Conservation (phyloP, 2,329 filamentous ascomycete species). For the Nemania sp. region DNA sequence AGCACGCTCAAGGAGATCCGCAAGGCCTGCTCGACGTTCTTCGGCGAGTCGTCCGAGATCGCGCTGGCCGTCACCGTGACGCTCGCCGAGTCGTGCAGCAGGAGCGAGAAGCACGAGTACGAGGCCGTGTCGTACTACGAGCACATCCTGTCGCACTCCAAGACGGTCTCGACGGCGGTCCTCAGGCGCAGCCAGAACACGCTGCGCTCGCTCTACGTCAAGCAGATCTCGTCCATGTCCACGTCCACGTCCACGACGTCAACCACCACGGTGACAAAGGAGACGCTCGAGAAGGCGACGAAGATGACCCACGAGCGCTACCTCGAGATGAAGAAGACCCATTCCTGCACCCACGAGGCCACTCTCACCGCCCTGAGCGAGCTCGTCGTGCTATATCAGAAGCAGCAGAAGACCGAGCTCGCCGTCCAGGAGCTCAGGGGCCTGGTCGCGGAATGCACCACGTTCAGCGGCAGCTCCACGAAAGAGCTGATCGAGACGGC, state of each 20-base stretch:
- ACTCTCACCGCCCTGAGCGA: conserved; percentile 22
- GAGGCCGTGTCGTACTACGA: conserved; percentile 28
- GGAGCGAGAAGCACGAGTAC: conserved; percentile 27
- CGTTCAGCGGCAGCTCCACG: conserved; percentile 16
- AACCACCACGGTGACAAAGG: conserved; percentile 19
- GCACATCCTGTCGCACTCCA: conserved; percentile 23
- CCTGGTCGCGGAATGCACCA: conserved; percentile 13
- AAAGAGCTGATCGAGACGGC: conserved; percentile 25
- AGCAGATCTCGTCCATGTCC: conserved; percentile 21
- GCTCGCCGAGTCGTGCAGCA: conserved; percentile 25
- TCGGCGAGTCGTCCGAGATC: conserved; percentile 24
- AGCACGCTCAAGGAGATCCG: conserved; percentile 25
- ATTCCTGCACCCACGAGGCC: conserved; percentile 21
- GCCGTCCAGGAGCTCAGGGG: conserved; percentile 19
- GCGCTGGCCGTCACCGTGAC: conserved; percentile 20
- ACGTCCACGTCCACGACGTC: not conserved
- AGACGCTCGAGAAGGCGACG: conserved; percentile 26
- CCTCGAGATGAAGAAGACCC: conserved; percentile 19
- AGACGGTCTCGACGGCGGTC: conserved; percentile 15
- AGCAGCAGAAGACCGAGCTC: conserved; percentile 20
- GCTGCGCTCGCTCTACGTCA: conserved; percentile 23
- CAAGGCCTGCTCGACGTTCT: conserved; percentile 19
- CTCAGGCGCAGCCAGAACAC: conserved; percentile 24
- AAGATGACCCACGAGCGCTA: conserved; percentile 25
- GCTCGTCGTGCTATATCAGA: conserved; percentile 21